A percentile compares a stretch with the other conserved stretches of the same genome.
phyloP scores from a whole-genome alignment of 2,329 filamentous ascomycete species.

The Dothistroma pini region DNA sequence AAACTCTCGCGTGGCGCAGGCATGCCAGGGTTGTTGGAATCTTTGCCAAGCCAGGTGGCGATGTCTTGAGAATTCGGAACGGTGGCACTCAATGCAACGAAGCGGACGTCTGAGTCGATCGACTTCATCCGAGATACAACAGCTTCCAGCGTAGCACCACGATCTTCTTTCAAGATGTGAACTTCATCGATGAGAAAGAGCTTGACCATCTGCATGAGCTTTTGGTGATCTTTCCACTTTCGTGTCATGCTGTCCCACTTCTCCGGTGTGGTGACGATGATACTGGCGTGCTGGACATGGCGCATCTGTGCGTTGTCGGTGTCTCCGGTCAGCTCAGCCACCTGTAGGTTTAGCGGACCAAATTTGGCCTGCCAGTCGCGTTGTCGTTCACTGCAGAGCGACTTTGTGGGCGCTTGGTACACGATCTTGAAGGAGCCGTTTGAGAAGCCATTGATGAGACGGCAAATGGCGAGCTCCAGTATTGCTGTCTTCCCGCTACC shows the following conservation, averaged over 20 bases:
- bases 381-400: slow-evolving; percentile 71
- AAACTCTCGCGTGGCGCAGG: slow-evolving; percentile 68
- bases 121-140: slow-evolving; percentile 87
- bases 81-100: slow-evolving; percentile 77
- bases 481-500: slow-evolving; percentile 82
- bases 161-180: slow-evolving; percentile 75
- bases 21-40: slow-evolving; percentile 55
- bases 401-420: slow-evolving; percentile 82
- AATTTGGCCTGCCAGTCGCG: slow-evolving; percentile 78
- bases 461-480: slow-evolving; percentile 78
- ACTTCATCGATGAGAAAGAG: slow-evolving; percentile 85
- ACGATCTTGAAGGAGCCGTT: slow-evolving; percentile 71
- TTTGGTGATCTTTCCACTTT: slow-evolving; percentile 78
- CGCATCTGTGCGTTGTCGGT: slow-evolving; percentile 64
- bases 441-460: slow-evolving; percentile 55
- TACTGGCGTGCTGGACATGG: slow-evolving; percentile 68
- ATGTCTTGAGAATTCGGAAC: slow-evolving; percentile 80
- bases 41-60: slow-evolving; percentile 71
- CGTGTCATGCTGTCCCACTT: slow-evolving; percentile 90
- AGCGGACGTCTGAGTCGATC: slow-evolving; percentile 69
- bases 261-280: slow-evolving; percentile 84
- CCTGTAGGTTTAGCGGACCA: slow-evolving; percentile 60
- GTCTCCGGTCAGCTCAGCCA: slow-evolving; percentile 78
- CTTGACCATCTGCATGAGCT: slow-evolving; percentile 69
- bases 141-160: slow-evolving; percentile 76